Base-by-base conservation (phyloP, 2,329 filamentous ascomycete species). In the Seiridium cupressi region DNA sequence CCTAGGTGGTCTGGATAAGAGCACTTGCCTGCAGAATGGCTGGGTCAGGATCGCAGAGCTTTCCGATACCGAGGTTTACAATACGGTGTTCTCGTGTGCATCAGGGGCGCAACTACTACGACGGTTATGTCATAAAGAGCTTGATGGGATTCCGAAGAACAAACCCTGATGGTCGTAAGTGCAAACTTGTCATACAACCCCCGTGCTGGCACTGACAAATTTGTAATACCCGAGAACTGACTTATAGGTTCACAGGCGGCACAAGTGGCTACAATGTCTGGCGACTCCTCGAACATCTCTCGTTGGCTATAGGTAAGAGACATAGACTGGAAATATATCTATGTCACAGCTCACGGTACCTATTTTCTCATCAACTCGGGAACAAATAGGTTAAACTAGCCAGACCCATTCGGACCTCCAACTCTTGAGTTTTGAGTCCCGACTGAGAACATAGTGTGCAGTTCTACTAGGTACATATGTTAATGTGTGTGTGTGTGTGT, bases 121-220 rank as follows among this genome's bases (percentile, higher is more conserved):
- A 70, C 77, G 1, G 83, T 87, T 66, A 74, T 88, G 8, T 82
- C 82, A 0, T 88, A 87, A 74, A 86, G 87, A 66, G 85, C 85
- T 4, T 76, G 84, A 60, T 88, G 85, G 85, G 84, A 88, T 67
- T 84, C 79, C 40, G n/a, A 79, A 84, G 64, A 77, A 84, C 63
- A 79, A 86, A 53, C 87, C 82, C 1, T 88, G 81, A 80, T 86
- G 82, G 83, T 83, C 81, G 80, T 83, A 73, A 72, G 80, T 78
- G 32, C 31, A n/a, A n/a, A n/a, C n/a, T n/a, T n/a, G n/a, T n/a
- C n/a, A n/a, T n/a, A n/a, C n/a, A n/a, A n/a, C n/a, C n/a, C n/a
- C n/a, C n/a, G n/a, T n/a, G n/a, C n/a, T n/a, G n/a, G n/a, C n/a
- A 13, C 40, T 42, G 6, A 54, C 44, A 34, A 11, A n/a, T 59